Conservation (phyloP, 495 filamentous ascomycete genomes). For the Aspergillus sclerotiicarbonarius region DNA sequence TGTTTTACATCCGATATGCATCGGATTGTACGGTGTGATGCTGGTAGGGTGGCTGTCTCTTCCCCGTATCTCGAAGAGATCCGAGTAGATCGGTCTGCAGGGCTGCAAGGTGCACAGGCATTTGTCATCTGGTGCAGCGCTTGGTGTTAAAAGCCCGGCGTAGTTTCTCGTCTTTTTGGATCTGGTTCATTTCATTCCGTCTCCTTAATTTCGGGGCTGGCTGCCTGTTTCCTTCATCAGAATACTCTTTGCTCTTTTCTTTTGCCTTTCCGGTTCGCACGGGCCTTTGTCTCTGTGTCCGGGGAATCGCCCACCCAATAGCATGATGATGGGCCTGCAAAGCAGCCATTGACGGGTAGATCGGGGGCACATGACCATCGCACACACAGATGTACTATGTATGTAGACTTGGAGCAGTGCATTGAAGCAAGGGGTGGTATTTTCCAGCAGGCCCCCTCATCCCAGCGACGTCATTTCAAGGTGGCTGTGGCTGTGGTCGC, state of each 20-base stretch:
- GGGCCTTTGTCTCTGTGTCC: too few relatives aligned
- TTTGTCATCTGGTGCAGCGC: not conserved
- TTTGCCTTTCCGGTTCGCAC: too few relatives aligned
- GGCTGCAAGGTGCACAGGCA: not conserved
- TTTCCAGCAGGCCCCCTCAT: not conserved
- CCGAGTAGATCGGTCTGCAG: conserved; percentile 19
- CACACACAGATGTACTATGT: not conserved
- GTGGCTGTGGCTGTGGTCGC: too few relatives aligned
- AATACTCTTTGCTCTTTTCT: too few relatives aligned
- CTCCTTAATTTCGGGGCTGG: too few relatives aligned
- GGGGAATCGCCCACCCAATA: not conserved
- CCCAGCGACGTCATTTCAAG: not conserved
- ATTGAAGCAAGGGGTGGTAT: not conserved
- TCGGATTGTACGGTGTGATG: conserved; percentile 71
- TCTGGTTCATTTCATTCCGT: too few relatives aligned
- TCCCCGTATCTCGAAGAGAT: conserved; percentile 31
- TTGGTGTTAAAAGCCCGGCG: not conserved
- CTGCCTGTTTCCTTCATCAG: too few relatives aligned
- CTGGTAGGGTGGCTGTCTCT: conserved; percentile 55
- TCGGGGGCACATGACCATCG: not conserved
- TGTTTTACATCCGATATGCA: conserved; percentile 69
- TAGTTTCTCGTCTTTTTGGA: not conserved
- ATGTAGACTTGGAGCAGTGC: not conserved
- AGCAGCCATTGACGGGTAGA: not conserved
- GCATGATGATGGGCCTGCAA: not conserved